These are phyloP conservation scores for Lachancea lanzarotensis DNA, from an alignment of 805 yeast species.

Conservation along the genomic window DNA sequence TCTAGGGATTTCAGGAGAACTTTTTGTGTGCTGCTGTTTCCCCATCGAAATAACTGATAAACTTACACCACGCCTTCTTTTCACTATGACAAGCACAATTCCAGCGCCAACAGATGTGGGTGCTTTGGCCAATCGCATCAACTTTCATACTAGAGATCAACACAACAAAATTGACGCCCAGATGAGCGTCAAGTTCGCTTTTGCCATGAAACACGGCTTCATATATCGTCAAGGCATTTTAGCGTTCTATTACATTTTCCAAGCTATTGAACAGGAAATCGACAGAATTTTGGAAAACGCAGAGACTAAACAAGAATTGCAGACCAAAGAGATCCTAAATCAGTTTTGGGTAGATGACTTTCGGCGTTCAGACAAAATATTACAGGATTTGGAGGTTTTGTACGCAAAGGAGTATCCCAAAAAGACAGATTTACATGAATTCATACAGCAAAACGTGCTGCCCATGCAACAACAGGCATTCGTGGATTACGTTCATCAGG, in stretches of 20 bases:
- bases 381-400: slow-evolving; percentile 60
- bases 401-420: slow-evolving; percentile 42
- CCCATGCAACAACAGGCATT: slow-evolving; percentile 58
- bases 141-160: slow-evolving; percentile 53
- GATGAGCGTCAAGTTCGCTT: slow-evolving; percentile 62
- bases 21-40: too few relatives aligned
- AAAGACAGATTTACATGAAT: slow-evolving; percentile 6
- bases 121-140: slow-evolving; percentile 78
- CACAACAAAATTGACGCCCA: slow-evolving; percentile 67
- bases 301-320: slow-evolving; percentile 50
- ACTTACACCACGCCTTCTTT: too few relatives aligned
- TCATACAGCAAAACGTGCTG: slow-evolving; percentile 18
- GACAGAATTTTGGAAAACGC: slow-evolving; percentile 49
- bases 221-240: slow-evolving; percentile 79
- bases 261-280: slow-evolving; percentile 48
- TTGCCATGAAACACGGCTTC: slow-evolving; percentile 68
- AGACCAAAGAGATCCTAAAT: slow-evolving; percentile 40
- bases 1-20: too few relatives aligned
- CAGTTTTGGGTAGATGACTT: slow-evolving; percentile 66
- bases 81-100: slow-evolving; percentile 25
- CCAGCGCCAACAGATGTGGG: slow-evolving; percentile 79
- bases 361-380: slow-evolving; percentile 51
- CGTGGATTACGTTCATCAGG: slow-evolving; percentile 49
- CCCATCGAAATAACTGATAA: too few relatives aligned
- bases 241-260: slow-evolving; percentile 62